Conservation (phyloP, 495 filamentous ascomycete species). For the Hyaloscypha bicolor region DNA sequence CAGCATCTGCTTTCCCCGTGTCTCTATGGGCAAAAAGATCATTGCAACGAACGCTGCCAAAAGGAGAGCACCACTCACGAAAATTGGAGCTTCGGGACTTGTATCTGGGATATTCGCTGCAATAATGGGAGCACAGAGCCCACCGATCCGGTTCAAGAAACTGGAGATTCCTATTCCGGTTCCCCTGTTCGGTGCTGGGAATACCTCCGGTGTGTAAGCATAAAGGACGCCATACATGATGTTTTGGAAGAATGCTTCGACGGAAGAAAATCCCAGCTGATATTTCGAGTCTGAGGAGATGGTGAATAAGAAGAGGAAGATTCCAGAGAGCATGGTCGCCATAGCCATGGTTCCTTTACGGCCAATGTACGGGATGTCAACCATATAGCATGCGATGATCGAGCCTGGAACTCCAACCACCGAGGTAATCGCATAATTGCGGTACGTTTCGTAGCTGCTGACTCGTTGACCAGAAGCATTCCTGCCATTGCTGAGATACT, state of each 20-base stretch:
- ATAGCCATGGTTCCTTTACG: conserved; percentile 71
- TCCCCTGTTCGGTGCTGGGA: conserved; percentile 76
- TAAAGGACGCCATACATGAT: conserved; percentile 85
- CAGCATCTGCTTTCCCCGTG: conserved; percentile 52
- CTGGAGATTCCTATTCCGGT: conserved; percentile 79
- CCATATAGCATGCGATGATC: conserved; percentile 68
- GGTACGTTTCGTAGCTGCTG: conserved; percentile 63
- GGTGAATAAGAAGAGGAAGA: conserved; percentile 68
- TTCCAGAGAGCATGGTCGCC: conserved; percentile 68
- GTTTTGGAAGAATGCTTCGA: conserved; percentile 74
- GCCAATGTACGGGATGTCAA: conserved; percentile 71
- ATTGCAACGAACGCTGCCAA: conserved; percentile 66
- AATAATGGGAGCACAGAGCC: conserved; percentile 75
- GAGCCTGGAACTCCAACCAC: conserved; percentile 73
- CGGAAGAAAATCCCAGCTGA: conserved; percentile 74
- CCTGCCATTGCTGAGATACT: conserved; percentile 71
- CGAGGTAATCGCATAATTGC: conserved; percentile 77
- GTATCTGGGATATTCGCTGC: conserved; percentile 71
- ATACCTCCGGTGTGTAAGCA: conserved; percentile 83
- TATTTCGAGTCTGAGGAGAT: conserved; percentile 40
- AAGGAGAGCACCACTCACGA: conserved; percentile 71
- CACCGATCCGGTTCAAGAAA: conserved; percentile 70
- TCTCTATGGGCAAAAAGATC: conserved; percentile 71
- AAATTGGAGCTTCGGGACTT: conserved; percentile 69
- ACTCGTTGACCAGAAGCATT: conserved; percentile 45